Conservation (phyloP, 371 early-diverging fungal genomes). For the Sporodiniella umbellata region DNA sequence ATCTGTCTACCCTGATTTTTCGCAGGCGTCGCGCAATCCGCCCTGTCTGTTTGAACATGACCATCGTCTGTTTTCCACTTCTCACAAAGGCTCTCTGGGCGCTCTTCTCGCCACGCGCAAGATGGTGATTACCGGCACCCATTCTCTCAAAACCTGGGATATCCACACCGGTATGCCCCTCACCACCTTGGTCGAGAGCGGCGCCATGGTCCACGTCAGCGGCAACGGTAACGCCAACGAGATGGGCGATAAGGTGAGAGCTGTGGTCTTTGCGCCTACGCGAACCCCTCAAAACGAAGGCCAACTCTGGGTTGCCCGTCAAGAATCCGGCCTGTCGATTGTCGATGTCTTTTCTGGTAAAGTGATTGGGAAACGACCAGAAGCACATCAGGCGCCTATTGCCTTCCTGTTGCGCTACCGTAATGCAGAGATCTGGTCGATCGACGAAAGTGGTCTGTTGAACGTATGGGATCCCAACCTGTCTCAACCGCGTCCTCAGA, state of each 20-base stretch:
- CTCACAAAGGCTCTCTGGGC: conserved; percentile 12
- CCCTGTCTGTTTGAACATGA: conserved; percentile 7
- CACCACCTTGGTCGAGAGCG: conserved; percentile 7
- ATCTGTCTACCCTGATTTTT: conserved; percentile 16
- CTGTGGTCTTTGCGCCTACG: conserved; percentile 37
- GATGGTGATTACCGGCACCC: conserved; percentile 16
- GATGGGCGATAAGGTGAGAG: conserved; percentile 25
- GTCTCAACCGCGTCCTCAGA: conserved; percentile 20
- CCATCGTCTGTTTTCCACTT: conserved; percentile 8
- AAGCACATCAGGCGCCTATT: conserved; percentile 57
- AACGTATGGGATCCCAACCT: conserved; percentile 68
- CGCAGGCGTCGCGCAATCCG: conserved; percentile 19
- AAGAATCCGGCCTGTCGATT: conserved; percentile 54
- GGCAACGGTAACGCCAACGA: conserved; percentile 1
- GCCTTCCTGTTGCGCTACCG: conserved; percentile 59
- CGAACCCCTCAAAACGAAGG: conserved; percentile 48
- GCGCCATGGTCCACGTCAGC: not conserved
- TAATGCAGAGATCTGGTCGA: conserved; percentile 64
- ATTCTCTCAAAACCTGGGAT: conserved; percentile 16
- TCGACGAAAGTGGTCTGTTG: conserved; percentile 72
- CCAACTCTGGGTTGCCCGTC: conserved; percentile 62
- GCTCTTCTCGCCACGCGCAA: conserved; percentile 10
- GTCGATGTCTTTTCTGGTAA: conserved; percentile 46
- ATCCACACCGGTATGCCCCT: conserved; percentile 6
- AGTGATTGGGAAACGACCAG: conserved; percentile 47